Percentiles rank a stretch among this genome's conserved stretches.
These are phyloP conservation scores for Ganoderma sp. DNA, from an alignment of 1,284 basidiomycete species.

Conservation along the genomic window DNA sequence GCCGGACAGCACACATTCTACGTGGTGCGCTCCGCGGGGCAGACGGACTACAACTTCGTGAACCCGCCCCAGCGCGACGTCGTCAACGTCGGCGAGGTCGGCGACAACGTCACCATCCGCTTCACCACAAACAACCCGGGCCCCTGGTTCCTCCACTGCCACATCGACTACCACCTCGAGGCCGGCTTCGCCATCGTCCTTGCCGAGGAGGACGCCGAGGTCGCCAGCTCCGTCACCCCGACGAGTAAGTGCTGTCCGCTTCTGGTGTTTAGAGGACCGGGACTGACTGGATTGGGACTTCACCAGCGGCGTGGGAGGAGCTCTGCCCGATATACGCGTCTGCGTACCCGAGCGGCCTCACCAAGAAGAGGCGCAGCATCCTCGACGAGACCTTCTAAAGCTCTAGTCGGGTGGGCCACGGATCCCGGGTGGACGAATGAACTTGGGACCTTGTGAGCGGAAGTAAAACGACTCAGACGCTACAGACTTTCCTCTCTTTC, in stretches of 20 bases:
- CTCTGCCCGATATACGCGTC: conserved; percentile 12
- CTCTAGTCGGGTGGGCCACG: background rate
- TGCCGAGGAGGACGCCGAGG: conserved; percentile 33
- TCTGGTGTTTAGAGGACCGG: background rate
- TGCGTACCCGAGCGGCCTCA: background rate
- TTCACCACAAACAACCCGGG: conserved; percentile 15
- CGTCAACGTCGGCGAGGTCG: conserved; percentile 27
- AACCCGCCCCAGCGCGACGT: conserved; percentile 41
- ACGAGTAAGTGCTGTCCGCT: conserved; percentile 1
- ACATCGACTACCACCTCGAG: conserved; percentile 37
- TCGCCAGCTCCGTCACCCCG: conserved; percentile 14
- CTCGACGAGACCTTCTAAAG: background rate
- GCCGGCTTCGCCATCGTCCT: conserved; percentile 37
- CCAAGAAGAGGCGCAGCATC: conserved; percentile 2
- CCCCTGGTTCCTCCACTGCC: conserved; percentile 31
- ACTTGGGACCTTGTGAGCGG: too few relatives aligned
- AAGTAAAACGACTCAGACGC: too few relatives aligned
- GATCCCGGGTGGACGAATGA: too few relatives aligned
- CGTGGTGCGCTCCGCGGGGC: conserved; percentile 38
- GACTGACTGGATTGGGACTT: background rate
- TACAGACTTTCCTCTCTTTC: too few relatives aligned
- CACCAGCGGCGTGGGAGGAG: conserved; percentile 9
- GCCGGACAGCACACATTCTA: conserved; percentile 29
- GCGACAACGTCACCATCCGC: conserved; percentile 17
- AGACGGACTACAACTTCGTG: conserved; percentile 36